Percentiles rank a stretch among this genome's conserved stretches.
Conservation (phyloP, 202 grass and related monocot genomes). For the Elaeis oleifera region DNA sequence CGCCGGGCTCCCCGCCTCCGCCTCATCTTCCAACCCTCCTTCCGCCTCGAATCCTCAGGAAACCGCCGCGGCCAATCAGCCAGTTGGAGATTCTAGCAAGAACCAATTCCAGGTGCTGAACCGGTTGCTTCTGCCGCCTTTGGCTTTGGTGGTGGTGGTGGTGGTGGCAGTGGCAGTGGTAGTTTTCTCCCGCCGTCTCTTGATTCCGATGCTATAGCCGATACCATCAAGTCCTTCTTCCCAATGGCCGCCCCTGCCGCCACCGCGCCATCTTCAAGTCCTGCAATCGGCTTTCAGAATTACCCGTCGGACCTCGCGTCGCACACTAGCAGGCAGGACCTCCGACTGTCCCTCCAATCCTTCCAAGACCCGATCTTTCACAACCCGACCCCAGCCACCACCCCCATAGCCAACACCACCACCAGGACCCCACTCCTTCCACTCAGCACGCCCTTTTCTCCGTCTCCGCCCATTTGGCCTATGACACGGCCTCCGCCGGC, state of each 20-base stretch:
- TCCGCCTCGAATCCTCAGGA: too few species aligned
- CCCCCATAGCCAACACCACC: not conserved
- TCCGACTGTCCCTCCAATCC: not conserved
- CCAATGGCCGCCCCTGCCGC: not conserved
- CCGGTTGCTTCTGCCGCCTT: not conserved
- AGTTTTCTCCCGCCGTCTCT: conserved; percentile 15
- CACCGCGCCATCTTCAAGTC: not conserved
- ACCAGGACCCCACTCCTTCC: too few species aligned
- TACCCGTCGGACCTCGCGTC: not conserved
- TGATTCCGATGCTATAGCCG: conserved; percentile 13
- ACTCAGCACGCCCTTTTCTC: not conserved
- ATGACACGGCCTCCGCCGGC: not conserved
- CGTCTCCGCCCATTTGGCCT: not conserved
- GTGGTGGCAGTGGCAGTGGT: not conserved
- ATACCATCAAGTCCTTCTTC: conserved; percentile 17
- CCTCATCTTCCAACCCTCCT: not conserved
- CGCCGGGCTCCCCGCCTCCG: not conserved
- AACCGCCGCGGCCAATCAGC: not conserved
- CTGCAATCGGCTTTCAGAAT: not conserved
- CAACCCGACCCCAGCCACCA: not conserved
- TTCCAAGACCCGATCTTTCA: not conserved
- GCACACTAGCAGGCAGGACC: not conserved
- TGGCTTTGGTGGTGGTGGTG: not conserved
- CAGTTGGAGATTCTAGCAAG: too few species aligned
- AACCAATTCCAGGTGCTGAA: too few species aligned